Percentiles rank a stretch among this genome's conserved stretches.
Conservation (phyloP, 495 filamentous ascomycete species). For the Hyaloscypha bicolor region DNA sequence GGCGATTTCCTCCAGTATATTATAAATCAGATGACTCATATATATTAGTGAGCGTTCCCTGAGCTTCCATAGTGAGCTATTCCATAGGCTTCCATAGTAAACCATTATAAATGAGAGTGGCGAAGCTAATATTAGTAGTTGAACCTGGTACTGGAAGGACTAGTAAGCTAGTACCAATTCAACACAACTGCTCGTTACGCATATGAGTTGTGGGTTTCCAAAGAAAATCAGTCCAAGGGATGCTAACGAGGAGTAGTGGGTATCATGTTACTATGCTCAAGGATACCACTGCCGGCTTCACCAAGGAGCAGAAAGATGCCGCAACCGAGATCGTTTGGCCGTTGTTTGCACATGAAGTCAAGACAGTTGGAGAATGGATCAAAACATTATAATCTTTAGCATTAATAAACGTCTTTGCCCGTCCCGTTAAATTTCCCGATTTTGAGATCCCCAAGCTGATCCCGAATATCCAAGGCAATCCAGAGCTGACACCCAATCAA, state of each 20-base stretch:
- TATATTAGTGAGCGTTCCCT: too few species aligned
- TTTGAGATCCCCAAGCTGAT: neutral
- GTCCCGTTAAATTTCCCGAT: neutral
- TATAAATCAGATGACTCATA: too few species aligned
- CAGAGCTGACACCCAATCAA: neutral
- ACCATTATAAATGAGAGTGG: too few species aligned
- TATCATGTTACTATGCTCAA: conserved; percentile 25
- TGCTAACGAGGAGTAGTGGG: conserved; percentile 12
- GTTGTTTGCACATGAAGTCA: conserved; percentile 27
- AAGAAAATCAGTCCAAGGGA: neutral
- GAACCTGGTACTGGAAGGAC: too few species aligned
- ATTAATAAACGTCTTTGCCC: neutral
- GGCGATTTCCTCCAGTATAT: too few species aligned
- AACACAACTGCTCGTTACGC: conserved; percentile 34
- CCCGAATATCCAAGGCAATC: too few species aligned
- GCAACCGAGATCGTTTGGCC: conserved; percentile 30
- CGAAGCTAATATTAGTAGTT: too few species aligned
- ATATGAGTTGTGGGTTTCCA: conserved; percentile 27
- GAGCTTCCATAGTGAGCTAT: too few species aligned
- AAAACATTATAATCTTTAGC: conserved; percentile 10
- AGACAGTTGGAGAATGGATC: conserved; percentile 25
- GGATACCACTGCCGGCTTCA: conserved; percentile 26
- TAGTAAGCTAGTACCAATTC: too few species aligned
- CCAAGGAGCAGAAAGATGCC: conserved; percentile 19
- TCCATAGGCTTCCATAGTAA: too few species aligned